Evolutionary conservation across 1,284 basidiomycete species (phyloP).

Genomic region (Naganishia albida): DNA sequence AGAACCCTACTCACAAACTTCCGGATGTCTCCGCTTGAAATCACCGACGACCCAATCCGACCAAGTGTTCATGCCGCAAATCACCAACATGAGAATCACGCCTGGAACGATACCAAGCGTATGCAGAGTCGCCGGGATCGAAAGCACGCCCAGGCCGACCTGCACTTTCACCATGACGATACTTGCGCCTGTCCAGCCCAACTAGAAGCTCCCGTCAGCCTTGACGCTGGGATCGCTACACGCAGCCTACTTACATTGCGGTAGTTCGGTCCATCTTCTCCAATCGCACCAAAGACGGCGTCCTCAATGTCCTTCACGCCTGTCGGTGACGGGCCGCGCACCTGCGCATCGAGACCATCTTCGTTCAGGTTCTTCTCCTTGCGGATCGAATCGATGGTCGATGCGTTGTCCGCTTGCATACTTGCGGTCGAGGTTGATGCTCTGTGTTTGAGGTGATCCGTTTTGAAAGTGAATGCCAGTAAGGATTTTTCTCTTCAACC

Average conservation of each 20-base stretch:
- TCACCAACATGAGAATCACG: conserved; percentile 41
- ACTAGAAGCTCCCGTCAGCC: background rate
- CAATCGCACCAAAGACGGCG: conserved; percentile 48
- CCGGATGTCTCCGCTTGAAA: conserved; percentile 43
- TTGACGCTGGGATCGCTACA: background rate
- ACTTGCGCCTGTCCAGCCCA: conserved; percentile 41
- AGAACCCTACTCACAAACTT: conserved; percentile 35
- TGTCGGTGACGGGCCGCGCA: conserved; percentile 6
- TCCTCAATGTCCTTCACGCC: conserved; percentile 37
- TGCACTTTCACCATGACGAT: conserved; percentile 44
- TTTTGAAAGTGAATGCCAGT: too few species aligned
- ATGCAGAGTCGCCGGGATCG: conserved; percentile 40
- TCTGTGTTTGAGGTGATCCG: background rate
- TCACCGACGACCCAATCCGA: conserved; percentile 33
- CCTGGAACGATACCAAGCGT: conserved; percentile 42
- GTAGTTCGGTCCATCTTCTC: conserved; percentile 47
- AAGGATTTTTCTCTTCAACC: too few species aligned
- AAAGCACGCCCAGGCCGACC: conserved; percentile 41
- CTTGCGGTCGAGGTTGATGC: background rate
- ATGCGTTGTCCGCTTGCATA: conserved; percentile 28
- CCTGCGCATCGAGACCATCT: conserved; percentile 18
- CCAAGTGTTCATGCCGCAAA: conserved; percentile 48
- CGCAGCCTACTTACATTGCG: conserved; percentile 38
- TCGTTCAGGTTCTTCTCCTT: conserved; percentile 20
- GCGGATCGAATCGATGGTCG: conserved; percentile 20